These are phyloP conservation scores for Colletotrichum liaoningense DNA, from an alignment of 2,329 filamentous ascomycete genomes.

Conservation along the genomic window DNA sequence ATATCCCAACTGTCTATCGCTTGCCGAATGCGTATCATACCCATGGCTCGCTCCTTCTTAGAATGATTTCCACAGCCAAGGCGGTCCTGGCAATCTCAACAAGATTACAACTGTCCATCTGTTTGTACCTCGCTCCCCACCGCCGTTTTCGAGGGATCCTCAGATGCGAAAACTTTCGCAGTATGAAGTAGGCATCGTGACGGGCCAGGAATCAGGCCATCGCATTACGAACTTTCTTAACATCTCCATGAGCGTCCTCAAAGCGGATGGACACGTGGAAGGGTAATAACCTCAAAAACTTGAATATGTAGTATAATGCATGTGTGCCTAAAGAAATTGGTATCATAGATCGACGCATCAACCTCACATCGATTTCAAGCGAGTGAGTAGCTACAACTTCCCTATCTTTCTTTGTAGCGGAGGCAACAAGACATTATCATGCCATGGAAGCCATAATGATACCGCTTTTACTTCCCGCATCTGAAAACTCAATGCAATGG, in stretches of 20 bases:
- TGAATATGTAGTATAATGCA: neutral
- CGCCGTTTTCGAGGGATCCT: too few species aligned
- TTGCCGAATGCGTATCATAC: too few species aligned
- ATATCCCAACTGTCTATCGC: too few species aligned
- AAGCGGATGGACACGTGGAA: neutral
- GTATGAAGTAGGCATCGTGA: too few species aligned
- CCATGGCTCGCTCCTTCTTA: too few species aligned
- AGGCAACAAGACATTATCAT: neutral
- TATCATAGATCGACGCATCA: neutral
- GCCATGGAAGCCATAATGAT: neutral
- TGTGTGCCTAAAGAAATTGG: constrained; percentile 5
- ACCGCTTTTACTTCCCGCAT: neutral
- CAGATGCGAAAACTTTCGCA: too few species aligned
- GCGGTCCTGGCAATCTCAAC: too few species aligned
- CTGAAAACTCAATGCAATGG: neutral
- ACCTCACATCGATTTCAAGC: neutral
- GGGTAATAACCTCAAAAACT: neutral
- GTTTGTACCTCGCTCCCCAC: too few species aligned
- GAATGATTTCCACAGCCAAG: too few species aligned
- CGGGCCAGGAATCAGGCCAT: too few species aligned
- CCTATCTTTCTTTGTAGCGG: constrained; percentile 5
- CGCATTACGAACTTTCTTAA: too few species aligned
- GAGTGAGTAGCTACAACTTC: neutral
- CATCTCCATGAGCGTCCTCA: neutral
- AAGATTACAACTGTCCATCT: too few species aligned